These are phyloP conservation scores for Pythium aristosporum DNA, from an alignment of 352 stramenopile species.

Conservation along the genomic window DNA sequence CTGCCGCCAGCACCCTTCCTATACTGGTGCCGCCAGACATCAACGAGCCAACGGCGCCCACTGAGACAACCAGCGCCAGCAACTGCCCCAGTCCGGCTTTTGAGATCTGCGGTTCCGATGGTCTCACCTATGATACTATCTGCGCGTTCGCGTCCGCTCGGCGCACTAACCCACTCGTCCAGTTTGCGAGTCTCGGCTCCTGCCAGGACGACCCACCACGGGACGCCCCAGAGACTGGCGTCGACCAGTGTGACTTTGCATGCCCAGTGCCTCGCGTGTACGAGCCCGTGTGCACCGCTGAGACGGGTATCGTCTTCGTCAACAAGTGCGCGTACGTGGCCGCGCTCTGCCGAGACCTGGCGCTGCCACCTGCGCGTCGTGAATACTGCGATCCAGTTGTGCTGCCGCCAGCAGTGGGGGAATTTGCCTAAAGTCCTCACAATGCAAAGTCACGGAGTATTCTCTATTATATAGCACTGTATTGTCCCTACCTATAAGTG, in stretches of 20 bases:
- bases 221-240: not conserved
- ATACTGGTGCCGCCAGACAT: not conserved
- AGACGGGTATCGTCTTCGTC: conserved; percentile 34
- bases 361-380: not conserved
- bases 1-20: not conserved
- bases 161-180: not conserved
- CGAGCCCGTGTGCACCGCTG: conserved; percentile 35
- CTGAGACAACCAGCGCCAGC: not conserved
- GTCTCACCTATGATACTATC: conserved; percentile 6
- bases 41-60: not conserved
- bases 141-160: conserved; percentile 1
- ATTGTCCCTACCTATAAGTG: conserved; percentile 20
- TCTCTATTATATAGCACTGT: not conserved
- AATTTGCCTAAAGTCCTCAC: too few species aligned
- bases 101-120: conserved; percentile 1
- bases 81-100: not conserved
- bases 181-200: not conserved
- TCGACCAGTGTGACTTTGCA: conserved; percentile 6
- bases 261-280: conserved; percentile 7
- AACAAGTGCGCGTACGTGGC: conserved; percentile 31
- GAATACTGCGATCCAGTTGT: conserved; percentile 11
- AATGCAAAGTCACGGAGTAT: not conserved
- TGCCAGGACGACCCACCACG: not conserved
- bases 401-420: not conserved
- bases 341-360: conserved; percentile 8